Conservation (phyloP, 2,329 filamentous ascomycete genomes). For the Westerdykella sp. region DNA sequence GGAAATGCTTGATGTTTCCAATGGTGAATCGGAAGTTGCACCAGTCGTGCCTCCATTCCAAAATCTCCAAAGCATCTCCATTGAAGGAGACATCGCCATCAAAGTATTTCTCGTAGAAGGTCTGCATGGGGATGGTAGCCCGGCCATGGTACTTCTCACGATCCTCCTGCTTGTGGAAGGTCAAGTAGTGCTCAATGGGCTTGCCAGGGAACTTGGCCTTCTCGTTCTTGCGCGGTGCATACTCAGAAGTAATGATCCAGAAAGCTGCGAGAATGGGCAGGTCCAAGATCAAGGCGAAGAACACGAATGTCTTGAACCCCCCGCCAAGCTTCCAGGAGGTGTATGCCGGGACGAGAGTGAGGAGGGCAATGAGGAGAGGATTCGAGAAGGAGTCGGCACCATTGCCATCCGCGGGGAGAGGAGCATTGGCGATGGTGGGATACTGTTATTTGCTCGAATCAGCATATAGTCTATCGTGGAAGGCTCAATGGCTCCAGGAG, state of each 20-base stretch:
- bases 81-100: slow-evolving; percentile 93
- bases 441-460: slow-evolving; percentile 50
- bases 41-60: slow-evolving; percentile 98
- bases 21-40: slow-evolving; percentile 87
- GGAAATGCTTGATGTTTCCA: slow-evolving; percentile 78
- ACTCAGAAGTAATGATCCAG: slow-evolving; percentile 73
- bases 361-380: slow-evolving; percentile 61
- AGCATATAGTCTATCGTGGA: slow-evolving; percentile 13
- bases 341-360: slow-evolving; percentile 69
- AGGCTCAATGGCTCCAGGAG: slow-evolving; percentile 30
- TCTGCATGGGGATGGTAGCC: slow-evolving; percentile 82
- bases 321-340: slow-evolving; percentile 77
- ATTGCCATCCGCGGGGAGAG: slow-evolving; percentile 81
- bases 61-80: slow-evolving; percentile 77
- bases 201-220: slow-evolving; percentile 82
- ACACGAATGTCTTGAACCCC: slow-evolving; percentile 78
- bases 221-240: slow-evolving; percentile 86
- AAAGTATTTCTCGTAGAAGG: slow-evolving; percentile 98
- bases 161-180: slow-evolving; percentile 61
- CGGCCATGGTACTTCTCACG: slow-evolving; percentile 64
- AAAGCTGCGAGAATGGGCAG: slow-evolving; percentile 74
- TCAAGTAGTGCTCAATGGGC: slow-evolving; percentile 84
- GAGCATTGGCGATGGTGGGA: slow-evolving; percentile 86
- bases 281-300: slow-evolving; percentile 73
- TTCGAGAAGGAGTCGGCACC: slow-evolving; percentile 87